A percentile compares a stretch with the other conserved stretches of the same genome.
Evolutionary conservation across 345 rosid genomes (phyloP).

Genomic region (Mercurialis annua): DNA sequence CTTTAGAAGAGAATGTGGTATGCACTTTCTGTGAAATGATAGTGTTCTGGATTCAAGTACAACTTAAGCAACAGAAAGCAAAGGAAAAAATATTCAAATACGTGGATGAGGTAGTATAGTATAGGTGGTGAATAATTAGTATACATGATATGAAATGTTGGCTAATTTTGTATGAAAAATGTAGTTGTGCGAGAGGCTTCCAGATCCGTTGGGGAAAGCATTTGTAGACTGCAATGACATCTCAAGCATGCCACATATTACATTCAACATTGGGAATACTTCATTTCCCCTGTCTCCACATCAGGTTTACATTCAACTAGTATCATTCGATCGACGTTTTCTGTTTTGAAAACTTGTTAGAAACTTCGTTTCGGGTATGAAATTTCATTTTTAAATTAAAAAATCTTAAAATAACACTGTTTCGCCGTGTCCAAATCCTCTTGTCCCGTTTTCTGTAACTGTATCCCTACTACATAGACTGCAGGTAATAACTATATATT

Average conservation of each 20-base stretch:
- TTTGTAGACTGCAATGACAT: constrained; percentile 42
- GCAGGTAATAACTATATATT: no score
- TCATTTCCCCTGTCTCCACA: constrained; percentile 45
- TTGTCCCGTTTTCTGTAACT: no score
- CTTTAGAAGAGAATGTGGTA: constrained; percentile 20
- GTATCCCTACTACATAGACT: no score
- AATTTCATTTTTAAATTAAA: no score
- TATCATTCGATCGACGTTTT: no score
- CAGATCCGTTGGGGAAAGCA: constrained; percentile 43
- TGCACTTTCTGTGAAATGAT: constrained; percentile 53
- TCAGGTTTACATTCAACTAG: no score
- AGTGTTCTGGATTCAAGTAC: constrained; percentile 48
- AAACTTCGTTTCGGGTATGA: no score
- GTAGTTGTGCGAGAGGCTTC: constrained; percentile 52
- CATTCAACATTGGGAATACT: constrained; percentile 46
- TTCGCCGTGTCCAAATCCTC: no score
- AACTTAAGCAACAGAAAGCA: constrained; percentile 45
- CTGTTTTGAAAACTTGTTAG: no score
- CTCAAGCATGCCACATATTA: constrained; percentile 37
- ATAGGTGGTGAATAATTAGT: background rate
- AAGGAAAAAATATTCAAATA: constrained; percentile 40
- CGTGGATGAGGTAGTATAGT: constrained; percentile 36
- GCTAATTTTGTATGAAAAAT: constrained; percentile 17
- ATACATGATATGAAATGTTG: background rate
- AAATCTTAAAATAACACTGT: no score